A percentile compares a stretch with the other conserved stretches of the same genome.
phyloP scores from a whole-genome alignment of 768 basidiomycete genomes.

The Naematelia encephala region DNA sequence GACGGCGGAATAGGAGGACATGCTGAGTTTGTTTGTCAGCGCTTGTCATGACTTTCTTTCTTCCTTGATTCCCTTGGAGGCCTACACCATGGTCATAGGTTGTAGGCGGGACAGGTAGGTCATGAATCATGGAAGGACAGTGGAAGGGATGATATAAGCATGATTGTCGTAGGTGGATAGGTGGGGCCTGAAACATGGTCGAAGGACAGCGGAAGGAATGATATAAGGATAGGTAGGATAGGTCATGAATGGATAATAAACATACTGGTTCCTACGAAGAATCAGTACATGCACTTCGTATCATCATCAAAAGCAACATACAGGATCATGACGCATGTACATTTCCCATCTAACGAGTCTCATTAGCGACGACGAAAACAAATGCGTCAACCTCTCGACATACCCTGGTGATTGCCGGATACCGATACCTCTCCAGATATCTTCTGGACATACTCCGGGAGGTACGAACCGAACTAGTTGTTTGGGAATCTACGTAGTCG shows the following conservation, averaged over 20 bases:
- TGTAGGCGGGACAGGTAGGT: background rate
- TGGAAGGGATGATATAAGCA: constrained; percentile 1
- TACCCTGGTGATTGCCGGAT: constrained; percentile 45
- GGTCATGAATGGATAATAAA: no score
- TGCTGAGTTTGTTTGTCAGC: constrained; percentile 63
- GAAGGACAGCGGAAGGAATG: constrained; percentile 4
- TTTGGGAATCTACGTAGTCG: constrained; percentile 42
- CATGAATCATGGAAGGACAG: background rate
- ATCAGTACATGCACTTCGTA: background rate
- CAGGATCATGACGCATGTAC: constrained; percentile 48
- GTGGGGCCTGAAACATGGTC: no score
- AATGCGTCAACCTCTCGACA: constrained; percentile 2
- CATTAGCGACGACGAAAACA: no score
- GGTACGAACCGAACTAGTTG: constrained; percentile 35
- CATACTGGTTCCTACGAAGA: constrained; percentile 36
- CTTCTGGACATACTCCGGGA: constrained; percentile 37
- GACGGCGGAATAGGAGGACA: constrained; percentile 84
- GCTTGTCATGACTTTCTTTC: background rate
- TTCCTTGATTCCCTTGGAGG: background rate
- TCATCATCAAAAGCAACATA: constrained; percentile 23
- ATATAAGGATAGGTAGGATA: background rate
- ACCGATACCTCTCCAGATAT: constrained; percentile 39
- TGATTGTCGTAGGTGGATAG: no score
- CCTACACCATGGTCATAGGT: background rate
- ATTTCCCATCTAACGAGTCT: constrained; percentile 45